Conservation (phyloP, 768 basidiomycete species). For the Auriscalpium vulgare region DNA sequence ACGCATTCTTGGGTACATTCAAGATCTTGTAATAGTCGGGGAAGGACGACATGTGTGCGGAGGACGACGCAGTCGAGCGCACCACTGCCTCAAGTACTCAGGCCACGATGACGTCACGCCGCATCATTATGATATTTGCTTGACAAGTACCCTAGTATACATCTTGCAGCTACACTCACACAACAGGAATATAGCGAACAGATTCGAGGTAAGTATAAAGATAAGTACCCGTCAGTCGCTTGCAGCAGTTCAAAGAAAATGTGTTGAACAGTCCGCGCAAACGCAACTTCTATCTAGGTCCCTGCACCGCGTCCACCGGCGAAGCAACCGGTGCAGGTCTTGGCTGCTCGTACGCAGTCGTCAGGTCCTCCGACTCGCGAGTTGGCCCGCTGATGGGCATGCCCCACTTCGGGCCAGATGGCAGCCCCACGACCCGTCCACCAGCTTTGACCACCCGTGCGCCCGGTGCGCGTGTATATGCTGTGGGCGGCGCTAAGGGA, state of each 20-base stretch:
- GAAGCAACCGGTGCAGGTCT: constrained; percentile 30
- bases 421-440: constrained; percentile 18
- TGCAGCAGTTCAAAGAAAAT: neutral
- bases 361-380: neutral
- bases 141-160: neutral
- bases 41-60: constrained; percentile 52
- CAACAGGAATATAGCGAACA: no score
- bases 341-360: constrained; percentile 28
- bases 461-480: neutral
- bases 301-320: no score
- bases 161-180: no score
- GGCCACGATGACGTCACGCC: neutral
- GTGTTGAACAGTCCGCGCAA: no score
- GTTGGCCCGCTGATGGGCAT: neutral
- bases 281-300: no score
- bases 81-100: neutral
- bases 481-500: neutral
- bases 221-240: neutral
- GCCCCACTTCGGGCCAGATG: constrained; percentile 17
- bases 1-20: constrained; percentile 43
- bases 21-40: constrained; percentile 77
- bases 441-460: neutral
- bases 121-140: neutral
- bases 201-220: neutral
- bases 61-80: neutral